A percentile compares a stretch with the other conserved stretches of the same genome.
phyloP scores from a whole-genome alignment of 2,329 filamentous ascomycete species.

The Achaetomium macrosporum region DNA sequence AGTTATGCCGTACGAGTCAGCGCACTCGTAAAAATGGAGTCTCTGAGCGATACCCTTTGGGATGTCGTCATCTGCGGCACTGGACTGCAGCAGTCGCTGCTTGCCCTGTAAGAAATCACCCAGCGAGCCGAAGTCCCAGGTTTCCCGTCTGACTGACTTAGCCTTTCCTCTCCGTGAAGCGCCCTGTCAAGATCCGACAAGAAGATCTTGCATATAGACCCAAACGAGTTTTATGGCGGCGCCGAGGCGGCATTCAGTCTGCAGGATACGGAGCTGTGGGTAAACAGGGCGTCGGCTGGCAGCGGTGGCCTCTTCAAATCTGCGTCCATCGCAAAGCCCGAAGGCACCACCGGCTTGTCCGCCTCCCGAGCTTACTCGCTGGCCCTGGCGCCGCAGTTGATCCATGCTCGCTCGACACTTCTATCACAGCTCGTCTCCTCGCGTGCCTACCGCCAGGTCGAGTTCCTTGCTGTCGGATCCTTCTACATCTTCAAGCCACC shows the following conservation, averaged over 20 bases:
- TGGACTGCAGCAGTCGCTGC: constrained; percentile 69
- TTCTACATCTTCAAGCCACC: constrained; percentile 69
- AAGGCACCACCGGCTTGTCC: constrained; percentile 41
- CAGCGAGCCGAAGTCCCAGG: constrained; percentile 14
- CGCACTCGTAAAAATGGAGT: constrained; percentile 54
- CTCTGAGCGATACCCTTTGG: constrained; percentile 67
- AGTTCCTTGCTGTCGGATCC: constrained; percentile 87
- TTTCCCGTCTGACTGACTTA: constrained; percentile 66
- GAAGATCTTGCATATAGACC: constrained; percentile 84
- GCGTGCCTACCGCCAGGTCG: constrained; percentile 78
- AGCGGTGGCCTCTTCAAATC: constrained; percentile 31
- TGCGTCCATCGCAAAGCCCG: constrained; percentile 35
- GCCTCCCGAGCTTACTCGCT: constrained; percentile 73
- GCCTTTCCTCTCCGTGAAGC: constrained; percentile 51
- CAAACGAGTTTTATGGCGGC: constrained; percentile 82
- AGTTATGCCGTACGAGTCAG: constrained; percentile 7
- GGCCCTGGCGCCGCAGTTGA: constrained; percentile 76
- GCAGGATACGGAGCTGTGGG: constrained; percentile 75
- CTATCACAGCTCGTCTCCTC: constrained; percentile 81
- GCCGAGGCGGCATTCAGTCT: constrained; percentile 80
- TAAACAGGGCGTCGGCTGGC: constrained; percentile 34
- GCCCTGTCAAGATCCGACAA: constrained; percentile 87
- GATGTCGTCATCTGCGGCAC: constrained; percentile 76
- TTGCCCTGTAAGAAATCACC: constrained; percentile 61
- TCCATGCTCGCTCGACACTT: constrained; percentile 76